Evolutionary conservation across 2,329 filamentous ascomycete genomes (phyloP).

Genomic region (Teratosphaeria epicoccoides): DNA sequence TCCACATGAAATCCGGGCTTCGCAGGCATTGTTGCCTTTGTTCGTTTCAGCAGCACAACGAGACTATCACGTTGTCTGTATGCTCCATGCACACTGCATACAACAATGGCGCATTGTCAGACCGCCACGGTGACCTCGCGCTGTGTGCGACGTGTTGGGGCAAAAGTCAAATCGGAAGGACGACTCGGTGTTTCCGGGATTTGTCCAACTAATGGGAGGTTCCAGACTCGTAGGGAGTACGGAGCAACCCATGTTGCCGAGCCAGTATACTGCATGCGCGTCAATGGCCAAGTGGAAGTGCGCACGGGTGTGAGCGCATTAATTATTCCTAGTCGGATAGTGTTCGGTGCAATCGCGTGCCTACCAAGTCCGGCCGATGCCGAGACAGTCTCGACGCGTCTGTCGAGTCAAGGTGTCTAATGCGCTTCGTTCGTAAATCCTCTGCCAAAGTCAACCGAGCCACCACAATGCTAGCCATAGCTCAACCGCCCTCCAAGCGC

Average conservation of each 20-base stretch:
- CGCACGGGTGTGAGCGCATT: too few species aligned
- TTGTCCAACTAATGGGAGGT: too few species aligned
- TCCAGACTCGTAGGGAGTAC: too few species aligned
- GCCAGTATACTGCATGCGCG: too few species aligned
- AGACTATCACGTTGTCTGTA: not conserved
- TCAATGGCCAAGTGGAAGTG: too few species aligned
- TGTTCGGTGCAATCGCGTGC: not conserved
- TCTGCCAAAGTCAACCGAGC: not conserved
- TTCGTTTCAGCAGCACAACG: too few species aligned
- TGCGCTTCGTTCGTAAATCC: not conserved
- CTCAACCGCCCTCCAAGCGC: conserved; percentile 11
- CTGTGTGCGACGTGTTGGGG: not conserved
- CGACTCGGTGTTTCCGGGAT: not conserved
- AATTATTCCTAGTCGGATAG: too few species aligned
- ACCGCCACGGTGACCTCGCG: too few species aligned
- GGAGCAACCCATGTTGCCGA: too few species aligned
- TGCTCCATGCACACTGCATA: too few species aligned
- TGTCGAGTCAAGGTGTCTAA: not conserved
- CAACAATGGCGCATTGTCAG: too few species aligned
- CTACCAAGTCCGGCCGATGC: not conserved
- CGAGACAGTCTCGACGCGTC: not conserved
- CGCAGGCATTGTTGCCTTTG: not conserved
- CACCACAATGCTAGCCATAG: conserved; percentile 36
- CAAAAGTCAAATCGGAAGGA: not conserved
- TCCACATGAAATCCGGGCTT: not conserved